Evolutionary conservation across 2,329 filamentous ascomycete species (phyloP), one percentile per base, ranked within the genome.

Genomic region (Ophiostoma quercus): DNA sequence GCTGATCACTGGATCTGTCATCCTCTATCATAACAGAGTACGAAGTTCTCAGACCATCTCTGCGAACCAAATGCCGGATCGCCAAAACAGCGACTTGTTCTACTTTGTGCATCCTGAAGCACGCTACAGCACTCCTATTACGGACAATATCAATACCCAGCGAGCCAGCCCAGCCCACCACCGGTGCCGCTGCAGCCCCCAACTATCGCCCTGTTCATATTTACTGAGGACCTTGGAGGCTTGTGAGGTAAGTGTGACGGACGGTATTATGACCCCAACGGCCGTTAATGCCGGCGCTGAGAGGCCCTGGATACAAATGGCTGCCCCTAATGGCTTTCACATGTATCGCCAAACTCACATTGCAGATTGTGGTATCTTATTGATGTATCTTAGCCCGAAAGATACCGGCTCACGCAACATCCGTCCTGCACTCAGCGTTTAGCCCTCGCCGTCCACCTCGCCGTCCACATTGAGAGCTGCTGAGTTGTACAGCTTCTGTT

Each of bases 221-320:
- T 34, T 34, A 34, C 34, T 41, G 39, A 41, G 7, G 39, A 41
- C 39, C 9, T 57, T 25, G n/a, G 16, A 47, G 43, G 43, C 16
- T n/a, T 47, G 16, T n/a, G 16, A 47, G 43, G 43, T 47, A 7
- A 47, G 43, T 47, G 43, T 47, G 43, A 47, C 16, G 16, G 6
- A 51, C 43, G 3, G 43, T 51, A 51, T n/a, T 51, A 57, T 25
- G 22, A 29, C 51, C n/a, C 51, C n/a, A 54, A 54, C n/a, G 51
- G 51, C 51, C 51, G n/a, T 57, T 57, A 57, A 57, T 57, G 51
- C 51, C 22, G 51, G 51, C 12, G 51, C 51, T 57, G 51, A 57
- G 12, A 57, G 51, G 7, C 51, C 51, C 9, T 25, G 8, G 25
- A 14, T 1, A 57, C 51, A 57, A 11, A 3, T 14, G n/a, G 12